phyloP scores from a whole-genome alignment of 345 rosid genomes.

The Gossypium australe region DNA sequence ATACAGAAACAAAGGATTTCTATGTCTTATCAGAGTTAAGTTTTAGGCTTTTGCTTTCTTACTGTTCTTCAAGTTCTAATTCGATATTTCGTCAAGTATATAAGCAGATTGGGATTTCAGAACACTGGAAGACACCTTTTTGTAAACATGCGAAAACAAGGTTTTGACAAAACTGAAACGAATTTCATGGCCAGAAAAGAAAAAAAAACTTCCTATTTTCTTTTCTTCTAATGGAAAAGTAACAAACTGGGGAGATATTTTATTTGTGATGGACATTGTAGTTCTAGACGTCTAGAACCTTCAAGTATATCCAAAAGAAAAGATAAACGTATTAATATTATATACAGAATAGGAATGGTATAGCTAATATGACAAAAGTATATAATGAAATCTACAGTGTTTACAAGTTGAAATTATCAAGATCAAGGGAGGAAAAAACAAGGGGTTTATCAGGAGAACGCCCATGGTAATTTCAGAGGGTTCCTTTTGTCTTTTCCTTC shows the following conservation, averaged over 20 bases:
- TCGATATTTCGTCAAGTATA: too few relatives aligned
- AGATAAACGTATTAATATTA: neutral
- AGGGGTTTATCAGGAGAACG: too few relatives aligned
- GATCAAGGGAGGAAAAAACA: neutral
- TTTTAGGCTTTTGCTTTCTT: neutral
- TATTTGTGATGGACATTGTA: neutral
- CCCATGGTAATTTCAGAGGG: neutral
- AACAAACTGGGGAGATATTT: neutral
- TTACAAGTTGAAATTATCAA: neutral
- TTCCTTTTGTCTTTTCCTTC: neutral
- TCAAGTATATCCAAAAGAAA: neutral
- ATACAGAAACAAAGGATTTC: constrained; percentile 2
- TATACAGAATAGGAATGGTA: neutral
- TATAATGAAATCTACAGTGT: neutral
- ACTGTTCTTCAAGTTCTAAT: neutral
- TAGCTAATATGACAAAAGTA: too few relatives aligned
- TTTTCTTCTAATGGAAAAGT: neutral
- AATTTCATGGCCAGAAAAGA: neutral
- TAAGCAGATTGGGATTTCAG: too few relatives aligned
- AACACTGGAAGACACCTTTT: neutral
- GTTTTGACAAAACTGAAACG: neutral
- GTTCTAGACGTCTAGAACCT: neutral
- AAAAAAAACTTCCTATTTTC: neutral
- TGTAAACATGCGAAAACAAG: neutral
- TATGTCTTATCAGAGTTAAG: neutral